Base-by-base conservation (phyloP, 345 rosid species). In the Isatis tinctoria region DNA sequence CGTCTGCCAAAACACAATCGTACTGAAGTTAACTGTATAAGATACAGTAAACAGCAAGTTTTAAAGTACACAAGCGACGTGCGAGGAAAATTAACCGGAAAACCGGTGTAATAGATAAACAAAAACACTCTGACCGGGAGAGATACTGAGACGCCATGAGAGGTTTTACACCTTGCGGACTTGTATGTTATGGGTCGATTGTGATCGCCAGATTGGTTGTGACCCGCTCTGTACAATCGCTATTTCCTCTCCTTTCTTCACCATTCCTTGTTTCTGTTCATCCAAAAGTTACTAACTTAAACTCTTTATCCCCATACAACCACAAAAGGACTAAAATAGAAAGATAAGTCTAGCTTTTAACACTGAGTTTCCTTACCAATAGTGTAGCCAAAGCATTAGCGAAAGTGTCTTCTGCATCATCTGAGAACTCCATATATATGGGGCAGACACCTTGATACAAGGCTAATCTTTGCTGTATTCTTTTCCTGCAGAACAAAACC, bases 401-500 rank as follows among this genome's bases (percentile, higher is more conserved):
- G 61, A 95, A 95, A 20, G 97, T 90, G 45, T 90, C 89, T 80
- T 95, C 99, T 33, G 98, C 94, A 83, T 95, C 98, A 74, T 87
- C 93, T 17, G 88, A 78, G 80, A 95, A 95, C 77, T 90, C 87
- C 92, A 92, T 84, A 86, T 82, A 87, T 63, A 95, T 83, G 58
- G 99, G 93, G 56, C 97, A 95, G 45, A 90, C 96, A 71, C 99
- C 99, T 84, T 92, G 97, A 79, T 95, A 95, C 63, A 90, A 80
- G 60, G 99, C 96, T 75, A 95, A 71, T 69, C 98, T 85, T 80
- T 92, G 98, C 28, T 87, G 91, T 79, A 90, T 85, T 82, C 79
- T 87, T 84, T 90, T 88, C 82, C 98, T 95, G 81, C 80, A 85
- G 8, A 57, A 33, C 62, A 37, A 70, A 76, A 63, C 22, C 60